Percentiles rank a stretch among this genome's conserved stretches.
Evolutionary conservation across 192 early-diverging fungal genomes (phyloP).

Genomic region (Diversispora epigaea): DNA sequence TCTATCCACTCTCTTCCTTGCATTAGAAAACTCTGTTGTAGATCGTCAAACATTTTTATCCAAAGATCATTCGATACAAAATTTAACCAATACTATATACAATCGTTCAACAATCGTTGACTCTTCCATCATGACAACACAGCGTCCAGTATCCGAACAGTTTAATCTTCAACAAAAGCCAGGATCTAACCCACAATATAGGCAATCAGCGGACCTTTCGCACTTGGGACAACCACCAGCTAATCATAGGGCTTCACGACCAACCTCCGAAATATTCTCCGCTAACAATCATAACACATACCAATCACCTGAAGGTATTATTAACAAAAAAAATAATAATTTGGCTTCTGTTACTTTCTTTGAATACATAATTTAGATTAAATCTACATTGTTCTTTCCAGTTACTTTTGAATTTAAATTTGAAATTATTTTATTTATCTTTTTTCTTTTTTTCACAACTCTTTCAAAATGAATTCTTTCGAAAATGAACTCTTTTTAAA

Average conservation of each 20-base stretch:
- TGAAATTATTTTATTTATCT: too few relatives aligned
- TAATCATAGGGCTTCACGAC: constrained; percentile 18
- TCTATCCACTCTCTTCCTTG: constrained; percentile 12
- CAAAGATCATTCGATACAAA: background rate
- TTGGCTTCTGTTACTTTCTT: too few relatives aligned
- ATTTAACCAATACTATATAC: background rate
- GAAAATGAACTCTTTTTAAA: background rate
- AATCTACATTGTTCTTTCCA: too few relatives aligned
- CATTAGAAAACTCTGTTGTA: background rate
- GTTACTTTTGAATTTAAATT: too few relatives aligned
- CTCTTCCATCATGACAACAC: constrained; percentile 31
- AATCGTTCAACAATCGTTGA: background rate
- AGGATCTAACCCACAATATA: constrained; percentile 28
- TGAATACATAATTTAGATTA: too few relatives aligned
- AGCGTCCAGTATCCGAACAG: constrained; percentile 29
- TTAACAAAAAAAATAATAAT: too few relatives aligned
- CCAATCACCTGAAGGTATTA: constrained; percentile 33
- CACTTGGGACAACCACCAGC: constrained; percentile 25
- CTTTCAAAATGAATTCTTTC: background rate
- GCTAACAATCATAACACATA: constrained; percentile 29
- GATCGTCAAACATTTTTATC: constrained; percentile 13
- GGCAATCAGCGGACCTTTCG: constrained; percentile 24
- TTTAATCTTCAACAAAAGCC: constrained; percentile 32
- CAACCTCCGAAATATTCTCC: constrained; percentile 32
- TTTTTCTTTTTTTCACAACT: too few relatives aligned